Percentiles rank a stretch among this genome's conserved stretches.
phyloP scores from a whole-genome alignment of 2,329 filamentous ascomycete genomes.

The Ophiostoma australiae region DNA sequence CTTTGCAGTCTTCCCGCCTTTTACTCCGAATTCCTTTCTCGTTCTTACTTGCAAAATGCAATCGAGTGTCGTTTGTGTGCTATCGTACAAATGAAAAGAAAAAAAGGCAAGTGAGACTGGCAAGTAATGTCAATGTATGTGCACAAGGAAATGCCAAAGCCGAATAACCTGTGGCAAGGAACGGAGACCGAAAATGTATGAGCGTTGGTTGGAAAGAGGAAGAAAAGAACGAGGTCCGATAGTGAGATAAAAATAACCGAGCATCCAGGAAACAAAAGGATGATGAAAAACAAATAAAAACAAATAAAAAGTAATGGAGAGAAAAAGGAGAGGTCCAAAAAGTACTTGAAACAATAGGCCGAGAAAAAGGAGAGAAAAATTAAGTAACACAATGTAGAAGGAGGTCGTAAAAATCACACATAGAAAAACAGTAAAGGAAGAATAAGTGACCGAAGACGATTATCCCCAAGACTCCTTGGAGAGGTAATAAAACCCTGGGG shows the following conservation, averaged over 20 bases:
- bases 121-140: not conserved
- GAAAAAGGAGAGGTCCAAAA: not conserved
- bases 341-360: not conserved
- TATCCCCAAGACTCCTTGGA: not conserved
- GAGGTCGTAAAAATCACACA: not conserved
- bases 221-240: not conserved
- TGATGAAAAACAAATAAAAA: not conserved
- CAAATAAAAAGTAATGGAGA: not conserved
- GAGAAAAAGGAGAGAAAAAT: slow-evolving; percentile 1
- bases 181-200: not conserved
- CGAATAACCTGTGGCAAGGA: not conserved
- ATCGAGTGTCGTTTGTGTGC: not conserved
- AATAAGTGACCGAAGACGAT: not conserved
- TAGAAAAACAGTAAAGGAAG: not conserved
- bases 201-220: not conserved
- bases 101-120: not conserved
- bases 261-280: not conserved
- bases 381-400: slow-evolving; percentile 5
- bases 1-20: not conserved
- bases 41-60: not conserved
- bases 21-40: no score
- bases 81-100: not conserved
- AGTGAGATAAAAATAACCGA: not conserved
- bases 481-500: not conserved
- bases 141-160: no score